phyloP scores from a whole-genome alignment of 345 rosid species.

The Eucalyptus decipiens region DNA sequence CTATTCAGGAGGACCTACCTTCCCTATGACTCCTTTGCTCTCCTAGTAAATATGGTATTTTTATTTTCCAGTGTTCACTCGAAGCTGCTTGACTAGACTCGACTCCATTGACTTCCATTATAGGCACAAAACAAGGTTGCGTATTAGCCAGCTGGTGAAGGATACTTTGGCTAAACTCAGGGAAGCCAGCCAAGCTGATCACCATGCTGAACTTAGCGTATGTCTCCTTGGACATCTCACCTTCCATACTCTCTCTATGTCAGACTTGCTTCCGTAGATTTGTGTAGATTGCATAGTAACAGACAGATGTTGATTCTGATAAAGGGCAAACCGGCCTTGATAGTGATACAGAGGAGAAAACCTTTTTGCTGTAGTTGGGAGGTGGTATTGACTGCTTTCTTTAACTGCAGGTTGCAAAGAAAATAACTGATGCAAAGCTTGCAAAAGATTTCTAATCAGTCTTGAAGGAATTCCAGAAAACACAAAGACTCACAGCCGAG shows the following conservation, averaged over 20 bases:
- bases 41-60: not conserved
- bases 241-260: not conserved
- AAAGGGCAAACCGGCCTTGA: not conserved
- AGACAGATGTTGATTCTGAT: not conserved
- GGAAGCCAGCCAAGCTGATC: slow-evolving; percentile 85
- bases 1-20: not conserved
- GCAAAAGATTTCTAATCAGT: slow-evolving; percentile 96
- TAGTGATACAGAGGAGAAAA: not conserved
- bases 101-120: not conserved
- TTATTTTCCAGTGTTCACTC: not conserved
- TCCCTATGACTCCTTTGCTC: not conserved
- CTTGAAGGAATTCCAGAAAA: slow-evolving; percentile 91
- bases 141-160: slow-evolving; percentile 77
- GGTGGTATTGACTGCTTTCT: not conserved
- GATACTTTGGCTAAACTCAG: slow-evolving; percentile 84
- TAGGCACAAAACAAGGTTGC: slow-evolving; percentile 77
- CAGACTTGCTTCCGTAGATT: not conserved
- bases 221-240: not conserved
- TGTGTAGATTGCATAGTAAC: not conserved
- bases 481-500: slow-evolving; percentile 87
- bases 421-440: slow-evolving; percentile 92
- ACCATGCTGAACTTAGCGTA: slow-evolving; percentile 45
- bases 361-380: not conserved
- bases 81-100: not conserved
- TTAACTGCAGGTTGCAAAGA: slow-evolving; percentile 40